Evolutionary conservation across 1,139 yeast species (phyloP).

Genomic region (Chernovozyma aurita): DNA sequence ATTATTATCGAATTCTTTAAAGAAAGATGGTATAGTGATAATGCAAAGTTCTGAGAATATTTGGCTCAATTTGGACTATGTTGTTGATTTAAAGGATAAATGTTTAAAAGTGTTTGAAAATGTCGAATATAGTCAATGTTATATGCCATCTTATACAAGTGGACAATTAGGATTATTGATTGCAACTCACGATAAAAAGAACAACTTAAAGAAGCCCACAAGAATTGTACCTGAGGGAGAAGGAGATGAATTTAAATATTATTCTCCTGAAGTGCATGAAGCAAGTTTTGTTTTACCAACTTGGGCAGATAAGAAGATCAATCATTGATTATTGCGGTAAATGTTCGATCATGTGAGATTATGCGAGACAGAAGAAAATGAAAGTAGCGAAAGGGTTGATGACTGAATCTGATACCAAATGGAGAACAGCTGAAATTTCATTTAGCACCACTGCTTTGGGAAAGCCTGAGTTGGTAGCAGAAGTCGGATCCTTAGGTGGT

Average conservation of each 20-base stretch:
- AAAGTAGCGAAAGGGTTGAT: no score
- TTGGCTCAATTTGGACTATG: slow-evolving; percentile 77
- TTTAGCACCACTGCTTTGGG: no score
- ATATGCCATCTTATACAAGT: slow-evolving; percentile 94
- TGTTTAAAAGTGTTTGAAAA: slow-evolving; percentile 71
- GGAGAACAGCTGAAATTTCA: no score
- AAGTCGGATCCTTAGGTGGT: no score
- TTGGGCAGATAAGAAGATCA: slow-evolving; percentile 58
- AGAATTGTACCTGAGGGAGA: slow-evolving; percentile 46
- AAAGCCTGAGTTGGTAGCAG: no score
- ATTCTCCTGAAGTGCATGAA: slow-evolving; percentile 65
- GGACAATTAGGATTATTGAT: slow-evolving; percentile 91
- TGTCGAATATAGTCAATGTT: slow-evolving; percentile 78
- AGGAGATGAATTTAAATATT: slow-evolving; percentile 64
- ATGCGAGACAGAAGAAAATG: no score
- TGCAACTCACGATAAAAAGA: slow-evolving; percentile 58
- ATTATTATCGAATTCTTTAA: slow-evolving; percentile 63
- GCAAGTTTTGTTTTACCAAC: slow-evolving; percentile 85
- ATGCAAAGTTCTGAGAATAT: slow-evolving; percentile 91
- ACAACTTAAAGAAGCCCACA: slow-evolving; percentile 52
- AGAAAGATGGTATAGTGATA: slow-evolving; percentile 73
- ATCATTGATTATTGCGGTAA: no score
- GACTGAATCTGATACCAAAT: no score
- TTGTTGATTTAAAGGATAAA: slow-evolving; percentile 54
- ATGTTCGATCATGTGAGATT: no score